Percentiles rank a stretch among this genome's conserved stretches.
These are phyloP conservation scores for Xylaria sp. DNA, from an alignment of 2,329 filamentous ascomycete genomes.

Conservation along the genomic window DNA sequence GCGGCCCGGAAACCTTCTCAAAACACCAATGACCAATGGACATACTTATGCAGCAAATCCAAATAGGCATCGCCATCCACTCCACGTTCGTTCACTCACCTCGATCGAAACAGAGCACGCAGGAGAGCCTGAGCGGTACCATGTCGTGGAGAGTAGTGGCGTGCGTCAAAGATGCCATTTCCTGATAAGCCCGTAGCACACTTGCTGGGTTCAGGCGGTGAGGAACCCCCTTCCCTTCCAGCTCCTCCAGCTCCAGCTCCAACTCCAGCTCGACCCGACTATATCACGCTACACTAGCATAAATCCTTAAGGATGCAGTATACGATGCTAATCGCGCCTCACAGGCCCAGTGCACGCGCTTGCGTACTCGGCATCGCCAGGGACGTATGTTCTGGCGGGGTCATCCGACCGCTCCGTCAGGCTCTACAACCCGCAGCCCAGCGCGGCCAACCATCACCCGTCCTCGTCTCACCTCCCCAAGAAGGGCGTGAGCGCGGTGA, in stretches of 20 bases:
- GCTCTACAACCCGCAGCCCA: slow-evolving; percentile 78
- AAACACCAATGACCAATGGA: slow-evolving; percentile 5
- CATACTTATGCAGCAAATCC: neutral
- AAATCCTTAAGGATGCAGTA: too few species aligned
- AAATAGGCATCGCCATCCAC: neutral
- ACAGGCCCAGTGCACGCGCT: slow-evolving; percentile 74
- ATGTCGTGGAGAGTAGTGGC: slow-evolving; percentile 35
- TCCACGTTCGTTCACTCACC: neutral
- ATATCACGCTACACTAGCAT: too few species aligned
- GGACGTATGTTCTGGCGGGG: slow-evolving; percentile 82
- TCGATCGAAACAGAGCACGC: neutral
- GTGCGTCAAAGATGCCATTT: slow-evolving; percentile 45
- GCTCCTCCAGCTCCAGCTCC: neutral
- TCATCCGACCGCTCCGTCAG: slow-evolving; percentile 84
- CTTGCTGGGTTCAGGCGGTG: slow-evolving; percentile 64
- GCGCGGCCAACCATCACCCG: slow-evolving; percentile 34
- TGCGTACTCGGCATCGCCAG: slow-evolving; percentile 73
- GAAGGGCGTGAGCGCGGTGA: slow-evolving; percentile 36
- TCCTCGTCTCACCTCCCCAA: slow-evolving; percentile 42
- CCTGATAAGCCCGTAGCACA: slow-evolving; percentile 57
- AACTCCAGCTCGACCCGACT: neutral
- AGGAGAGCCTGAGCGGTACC: neutral
- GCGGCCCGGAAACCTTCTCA: neutral
- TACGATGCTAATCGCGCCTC: slow-evolving; percentile 11
- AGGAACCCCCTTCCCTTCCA: slow-evolving; percentile 30